Evolutionary conservation across 768 basidiomycete genomes (phyloP), one percentile per base, ranked within the genome.

Genomic region (Holtermannia corniformis): DNA sequence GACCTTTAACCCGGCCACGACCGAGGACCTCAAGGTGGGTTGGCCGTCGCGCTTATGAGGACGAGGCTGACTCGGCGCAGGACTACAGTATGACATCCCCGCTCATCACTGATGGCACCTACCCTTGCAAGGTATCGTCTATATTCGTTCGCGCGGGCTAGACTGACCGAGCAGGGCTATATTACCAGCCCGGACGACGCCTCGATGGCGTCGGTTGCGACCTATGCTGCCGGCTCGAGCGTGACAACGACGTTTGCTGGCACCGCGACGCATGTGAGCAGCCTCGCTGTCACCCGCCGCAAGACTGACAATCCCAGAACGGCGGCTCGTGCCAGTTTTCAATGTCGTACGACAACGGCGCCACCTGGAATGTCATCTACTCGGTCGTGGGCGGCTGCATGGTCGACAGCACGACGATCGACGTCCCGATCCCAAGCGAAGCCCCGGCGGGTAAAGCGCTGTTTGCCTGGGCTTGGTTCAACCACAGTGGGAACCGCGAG

Each of bases 381-480:
- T 62, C 60, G 13, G 47, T 67, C 32, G 63, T 74, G 14, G 75
- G 74, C 5, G 74, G 74, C 3, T 75, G 73, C 50, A 55, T 71
- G 24, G 50, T 70, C 42, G 57, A 62, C 24, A 55, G 54, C 16
- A 40, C 48, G 25, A 59, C 50, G 3, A 65, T 64, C 52, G 48
- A 59, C n/a, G 58, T 75, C 19, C 55, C 59, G 5, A 67, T 75
- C 41, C 74, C 75, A 1, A 23, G 24, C 2, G 56, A 67, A 14
- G 65, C 72, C 0, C 74, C 74, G 1, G 50, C 59, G 0, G 71
- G 65, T 5, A 59, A 68, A 22, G 71, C 70, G 2, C 52, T 73
- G 11, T 74, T 75, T 49, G 61, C 65, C 11, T 75, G 75, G 75
- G 61, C 60, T 25, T 75, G 75, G 75, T 70, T 71, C 60, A 75